Evolutionary conservation across 2,329 filamentous ascomycete genomes (phyloP).

Genomic region (Alternaria hordeiaustralica): DNA sequence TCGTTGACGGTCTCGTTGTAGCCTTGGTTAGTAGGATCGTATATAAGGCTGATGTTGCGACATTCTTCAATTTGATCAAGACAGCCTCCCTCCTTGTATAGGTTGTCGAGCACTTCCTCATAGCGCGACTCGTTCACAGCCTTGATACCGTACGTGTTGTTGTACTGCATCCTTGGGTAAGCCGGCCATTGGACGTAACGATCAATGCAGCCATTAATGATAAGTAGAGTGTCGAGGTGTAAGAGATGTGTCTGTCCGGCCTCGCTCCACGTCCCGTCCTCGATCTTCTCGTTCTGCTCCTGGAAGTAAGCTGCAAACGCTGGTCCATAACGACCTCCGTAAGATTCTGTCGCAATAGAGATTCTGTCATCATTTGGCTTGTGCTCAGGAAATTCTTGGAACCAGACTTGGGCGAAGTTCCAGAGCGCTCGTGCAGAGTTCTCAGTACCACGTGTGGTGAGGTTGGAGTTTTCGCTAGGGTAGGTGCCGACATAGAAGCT

Average conservation of each 20-base stretch:
- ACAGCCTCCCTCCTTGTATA: slow-evolving; percentile 58
- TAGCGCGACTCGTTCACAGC: slow-evolving; percentile 58
- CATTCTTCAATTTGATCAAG: slow-evolving; percentile 62
- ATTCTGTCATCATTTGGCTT: slow-evolving; percentile 64
- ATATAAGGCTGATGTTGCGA: slow-evolving; percentile 53
- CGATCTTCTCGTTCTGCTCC: slow-evolving; percentile 62
- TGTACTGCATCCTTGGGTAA: slow-evolving; percentile 60
- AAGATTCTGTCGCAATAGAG: slow-evolving; percentile 58
- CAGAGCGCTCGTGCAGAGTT: slow-evolving; percentile 64
- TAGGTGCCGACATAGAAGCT: slow-evolving; percentile 62
- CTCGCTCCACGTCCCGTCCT: slow-evolving; percentile 45
- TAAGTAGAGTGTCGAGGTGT: slow-evolving; percentile 59
- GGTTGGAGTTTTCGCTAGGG: slow-evolving; percentile 52
- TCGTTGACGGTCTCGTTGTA: slow-evolving; percentile 47
- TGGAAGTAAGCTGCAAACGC: slow-evolving; percentile 63
- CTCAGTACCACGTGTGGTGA: slow-evolving; percentile 58
- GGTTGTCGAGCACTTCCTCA: slow-evolving; percentile 53
- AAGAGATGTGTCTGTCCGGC: slow-evolving; percentile 46
- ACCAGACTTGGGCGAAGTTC: slow-evolving; percentile 67
- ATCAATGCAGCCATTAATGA: slow-evolving; percentile 65
- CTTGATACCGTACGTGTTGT: slow-evolving; percentile 66
- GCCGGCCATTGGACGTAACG: slow-evolving; percentile 55
- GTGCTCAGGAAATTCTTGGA: slow-evolving; percentile 68
- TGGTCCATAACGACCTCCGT: slow-evolving; percentile 66
- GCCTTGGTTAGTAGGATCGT: slow-evolving; percentile 58